A percentile compares a stretch with the other conserved stretches of the same genome.
Conservation (phyloP, 805 yeast species). For the Zygosaccharomyces siamensis region DNA sequence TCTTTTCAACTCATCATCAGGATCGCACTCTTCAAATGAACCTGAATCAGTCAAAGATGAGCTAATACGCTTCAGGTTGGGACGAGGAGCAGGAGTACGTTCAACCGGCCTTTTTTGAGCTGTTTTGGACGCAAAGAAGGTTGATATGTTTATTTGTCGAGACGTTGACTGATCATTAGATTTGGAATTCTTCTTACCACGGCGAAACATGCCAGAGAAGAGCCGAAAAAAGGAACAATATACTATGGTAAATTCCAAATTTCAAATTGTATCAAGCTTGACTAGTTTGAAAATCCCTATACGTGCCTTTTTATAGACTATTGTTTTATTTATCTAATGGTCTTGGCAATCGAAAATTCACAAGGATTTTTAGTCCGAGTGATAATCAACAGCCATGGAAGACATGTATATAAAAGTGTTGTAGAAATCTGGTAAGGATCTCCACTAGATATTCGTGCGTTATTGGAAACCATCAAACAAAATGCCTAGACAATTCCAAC, state of each 20-base stretch:
- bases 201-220: slow-evolving; percentile 1
- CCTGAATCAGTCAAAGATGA: slow-evolving; percentile 26
- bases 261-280: background rate
- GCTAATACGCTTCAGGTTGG: slow-evolving; percentile 2
- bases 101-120: background rate
- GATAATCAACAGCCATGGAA: background rate
- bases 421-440: background rate
- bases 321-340: background rate
- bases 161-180: background rate
- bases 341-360: background rate
- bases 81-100: background rate
- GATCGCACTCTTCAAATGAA: slow-evolving; percentile 34
- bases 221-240: background rate
- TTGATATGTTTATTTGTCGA: slow-evolving; percentile 1
- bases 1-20: slow-evolving; percentile 21
- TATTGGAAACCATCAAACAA: background rate
- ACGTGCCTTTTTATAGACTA: background rate
- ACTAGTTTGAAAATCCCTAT: background rate
- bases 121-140: background rate
- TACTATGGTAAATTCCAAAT: background rate
- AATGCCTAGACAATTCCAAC: slow-evolving; percentile 29
- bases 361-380: background rate
- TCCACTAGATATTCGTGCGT: background rate
- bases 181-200: background rate
- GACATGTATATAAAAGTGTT: background rate